Evolutionary conservation across 352 stramenopile genomes (phyloP).

Genomic region (Phytopythium vexans): DNA sequence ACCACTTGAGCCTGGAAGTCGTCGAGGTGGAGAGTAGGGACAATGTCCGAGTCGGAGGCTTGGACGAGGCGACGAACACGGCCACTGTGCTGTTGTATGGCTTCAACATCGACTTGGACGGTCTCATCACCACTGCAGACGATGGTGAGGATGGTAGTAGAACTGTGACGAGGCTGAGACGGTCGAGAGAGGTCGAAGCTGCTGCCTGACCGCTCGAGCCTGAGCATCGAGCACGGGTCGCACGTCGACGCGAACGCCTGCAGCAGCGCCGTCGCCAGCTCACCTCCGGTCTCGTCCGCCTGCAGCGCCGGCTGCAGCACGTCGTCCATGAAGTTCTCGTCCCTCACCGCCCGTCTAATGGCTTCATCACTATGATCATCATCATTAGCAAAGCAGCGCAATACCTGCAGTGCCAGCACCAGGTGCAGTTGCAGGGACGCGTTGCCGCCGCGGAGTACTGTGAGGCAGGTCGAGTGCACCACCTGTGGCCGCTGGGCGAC

Average conservation of each 20-base stretch:
- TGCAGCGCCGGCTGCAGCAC: conserved; percentile 20
- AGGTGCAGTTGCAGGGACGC: conserved; percentile 38
- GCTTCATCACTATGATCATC: conserved; percentile 15
- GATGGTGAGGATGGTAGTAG: background rate
- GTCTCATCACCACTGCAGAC: conserved; percentile 5
- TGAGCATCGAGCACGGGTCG: conserved; percentile 38
- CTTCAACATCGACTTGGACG: background rate
- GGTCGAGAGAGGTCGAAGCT: no score
- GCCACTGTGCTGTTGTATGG: conserved; percentile 4
- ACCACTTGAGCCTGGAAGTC: conserved; percentile 2
- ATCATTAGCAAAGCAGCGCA: conserved; percentile 3
- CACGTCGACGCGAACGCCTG: conserved; percentile 14
- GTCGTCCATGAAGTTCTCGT: conserved; percentile 16
- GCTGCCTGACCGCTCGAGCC: conserved; percentile 17
- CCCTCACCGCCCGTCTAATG: conserved; percentile 15
- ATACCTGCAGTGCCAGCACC: conserved; percentile 33
- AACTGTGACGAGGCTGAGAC: no score
- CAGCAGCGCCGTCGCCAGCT: conserved; percentile 22
- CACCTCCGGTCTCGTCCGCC: conserved; percentile 8
- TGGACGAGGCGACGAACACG: no score
- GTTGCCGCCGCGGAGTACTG: conserved; percentile 33
- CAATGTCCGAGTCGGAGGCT: no score
- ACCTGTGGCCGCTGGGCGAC: conserved; percentile 24
- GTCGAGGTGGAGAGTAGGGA: no score
- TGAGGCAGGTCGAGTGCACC: conserved; percentile 17